Conservation (phyloP, 2,329 filamentous ascomycete species). For the Talaromyces sp. region DNA sequence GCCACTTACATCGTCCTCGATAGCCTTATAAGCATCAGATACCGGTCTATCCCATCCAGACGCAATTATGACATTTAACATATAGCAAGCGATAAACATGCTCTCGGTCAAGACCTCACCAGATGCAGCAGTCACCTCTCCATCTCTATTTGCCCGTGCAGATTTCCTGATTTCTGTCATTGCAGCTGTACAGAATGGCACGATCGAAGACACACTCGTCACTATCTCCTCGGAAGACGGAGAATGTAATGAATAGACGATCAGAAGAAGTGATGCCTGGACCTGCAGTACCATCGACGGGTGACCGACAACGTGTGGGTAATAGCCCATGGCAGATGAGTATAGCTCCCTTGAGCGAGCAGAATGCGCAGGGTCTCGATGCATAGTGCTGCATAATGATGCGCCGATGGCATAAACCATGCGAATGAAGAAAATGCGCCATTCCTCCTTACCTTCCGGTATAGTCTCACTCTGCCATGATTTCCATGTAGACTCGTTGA, state of each 20-base stretch:
- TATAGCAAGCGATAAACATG: constrained; percentile 33
- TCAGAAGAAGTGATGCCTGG: constrained; percentile 31
- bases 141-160: constrained; percentile 12
- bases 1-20: constrained; percentile 30
- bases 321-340: constrained; percentile 27
- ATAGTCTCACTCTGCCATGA: constrained; percentile 23
- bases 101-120: constrained; percentile 24
- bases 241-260: constrained; percentile 31
- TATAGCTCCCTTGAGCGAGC: constrained; percentile 27
- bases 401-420: constrained; percentile 34
- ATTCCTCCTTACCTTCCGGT: constrained; percentile 19
- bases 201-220: constrained; percentile 28
- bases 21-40: constrained; percentile 25
- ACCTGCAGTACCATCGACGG: constrained; percentile 30
- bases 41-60: constrained; percentile 33
- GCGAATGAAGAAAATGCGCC: constrained; percentile 28
- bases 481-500: constrained; percentile 27
- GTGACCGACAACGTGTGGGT: constrained; percentile 30
- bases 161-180: constrained; percentile 28
- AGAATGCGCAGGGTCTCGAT: constrained; percentile 24
- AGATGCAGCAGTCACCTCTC: constrained; percentile 9
- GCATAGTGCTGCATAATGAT: constrained; percentile 27
- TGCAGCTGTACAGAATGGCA: constrained; percentile 31
- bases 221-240: constrained; percentile 31
- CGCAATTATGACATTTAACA: constrained; percentile 32